Evolutionary conservation across 768 basidiomycete genomes (phyloP), one percentile per base, ranked within the genome.

Genomic region (Tylopilus sp.): DNA sequence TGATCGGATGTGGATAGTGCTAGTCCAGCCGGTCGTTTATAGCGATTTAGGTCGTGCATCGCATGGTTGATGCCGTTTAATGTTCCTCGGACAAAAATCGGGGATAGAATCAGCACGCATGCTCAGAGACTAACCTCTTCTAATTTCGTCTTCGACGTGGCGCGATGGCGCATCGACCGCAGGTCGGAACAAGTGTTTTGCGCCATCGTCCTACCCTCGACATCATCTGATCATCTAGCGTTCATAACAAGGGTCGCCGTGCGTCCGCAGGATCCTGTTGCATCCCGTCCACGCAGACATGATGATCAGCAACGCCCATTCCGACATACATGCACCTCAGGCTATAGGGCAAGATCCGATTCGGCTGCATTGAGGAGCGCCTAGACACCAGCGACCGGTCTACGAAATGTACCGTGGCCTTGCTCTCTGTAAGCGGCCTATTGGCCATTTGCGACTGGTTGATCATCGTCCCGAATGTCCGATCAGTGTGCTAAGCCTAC

Each of bases 11-110:
- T 21, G 14, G 30, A 17, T 28, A 38, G 48, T 16, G 10, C 30
- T 37, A 33, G 37, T 34, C 46, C 19, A 30, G 38, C 37, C 17
- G 44, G 55, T 42, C 48, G 42, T 12, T 44, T 49, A 21, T 60
- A 52, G 24, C 21, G 38, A 19, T n/a, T 28, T 22, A 33, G n/a
- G 50, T 36, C 8, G n/a, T 38, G n/a, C n/a, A n/a, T n/a, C n/a
- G n/a, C n/a, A n/a, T n/a, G n/a, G n/a, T 12, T 25, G 40, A 13
- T 38, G 4, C 19, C 13, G 26, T 25, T 17, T 8, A 12, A 25
- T 51, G 42, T 17, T 29, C n/a, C n/a, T n/a, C n/a, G n/a, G n/a
- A n/a, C n/a, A n/a, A n/a, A n/a, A n/a, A n/a, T n/a, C n/a, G n/a
- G n/a, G n/a, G n/a, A n/a, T n/a, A n/a, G n/a, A n/a, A n/a, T n/a